Base-by-base conservation (phyloP, 1,139 yeast genomes). In the Dujonia santamariae region DNA sequence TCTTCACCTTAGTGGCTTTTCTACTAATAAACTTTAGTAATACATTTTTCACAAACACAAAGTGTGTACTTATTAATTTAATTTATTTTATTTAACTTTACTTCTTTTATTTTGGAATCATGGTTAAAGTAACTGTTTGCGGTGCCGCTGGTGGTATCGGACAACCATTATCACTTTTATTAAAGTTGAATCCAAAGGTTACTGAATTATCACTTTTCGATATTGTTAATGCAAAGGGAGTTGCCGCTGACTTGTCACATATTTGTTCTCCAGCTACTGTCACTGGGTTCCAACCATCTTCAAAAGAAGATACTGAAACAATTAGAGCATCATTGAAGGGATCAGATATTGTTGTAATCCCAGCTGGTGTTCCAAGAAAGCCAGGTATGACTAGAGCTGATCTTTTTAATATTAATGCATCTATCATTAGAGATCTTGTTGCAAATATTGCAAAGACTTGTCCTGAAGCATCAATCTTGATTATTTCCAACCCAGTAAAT, bases 141-240 rank as follows among this genome's bases (percentile, higher is more conserved):
- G 97, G 97, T 64, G 97, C 96, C 52, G 88, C 90, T 50, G 97
- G 98, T 67, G 98, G 98, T 68, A 92, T 92, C 61, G 98, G 98
- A 50, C 98, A 92, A 74, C 98, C 98, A 45, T 73, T 92, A 54
- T 90, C 97, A 32, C 75, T 92, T 48, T 75, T 92, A 54, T 71
- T 90, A 67, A 92, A 92, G 72, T 74, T 86, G 54, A 87, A 90
- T 76, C 80, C 77, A 53, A 79, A 85, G 59, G 94, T 92, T 43
- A 80, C 92, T 36, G 83, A 83, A 54, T 77, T 92, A 61, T 75
- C 96, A 37, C 75, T 92, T 44, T 92, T 85, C 68, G 98, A 92
- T 68, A 80, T 92, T 52, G 85, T 84, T 59, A 87, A 92, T 52
- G 95, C 95, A 40, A 92, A 95, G 47, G 97, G 97, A 66, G 97